Conservation (phyloP, 768 basidiomycete genomes). For the Termitomyces sp. region DNA sequence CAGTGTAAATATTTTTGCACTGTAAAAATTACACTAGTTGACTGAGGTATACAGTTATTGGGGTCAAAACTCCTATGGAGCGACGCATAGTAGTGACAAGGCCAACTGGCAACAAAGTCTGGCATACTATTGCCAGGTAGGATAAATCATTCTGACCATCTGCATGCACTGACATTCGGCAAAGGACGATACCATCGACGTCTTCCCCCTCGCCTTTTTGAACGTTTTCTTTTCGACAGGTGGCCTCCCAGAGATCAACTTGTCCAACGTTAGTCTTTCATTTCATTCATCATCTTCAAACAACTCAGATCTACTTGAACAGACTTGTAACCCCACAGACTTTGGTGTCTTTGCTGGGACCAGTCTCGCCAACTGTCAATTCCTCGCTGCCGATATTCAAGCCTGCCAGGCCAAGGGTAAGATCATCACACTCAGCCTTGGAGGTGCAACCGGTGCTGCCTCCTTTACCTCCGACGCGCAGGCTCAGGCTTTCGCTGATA, state of each 20-base stretch:
- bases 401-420: constrained; percentile 54
- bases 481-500: constrained; percentile 48
- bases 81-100: constrained; percentile 36
- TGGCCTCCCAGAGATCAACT: constrained; percentile 52
- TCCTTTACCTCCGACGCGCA: constrained; percentile 46
- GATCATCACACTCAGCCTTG: constrained; percentile 42
- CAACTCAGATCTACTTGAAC: not conserved
- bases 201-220: constrained; percentile 58
- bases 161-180: not conserved
- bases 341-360: constrained; percentile 49
- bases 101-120: constrained; percentile 57
- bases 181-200: constrained; percentile 55
- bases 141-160: not conserved
- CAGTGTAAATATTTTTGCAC: constrained; percentile 33
- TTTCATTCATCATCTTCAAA: not conserved
- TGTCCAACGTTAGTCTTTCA: constrained; percentile 43
- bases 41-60: constrained; percentile 43
- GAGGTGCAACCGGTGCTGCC: constrained; percentile 49
- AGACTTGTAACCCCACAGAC: constrained; percentile 46
- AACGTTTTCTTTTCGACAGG: constrained; percentile 56
- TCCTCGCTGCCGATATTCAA: constrained; percentile 51
- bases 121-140: constrained; percentile 51
- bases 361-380: constrained; percentile 49
- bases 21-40: not conserved
- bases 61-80: constrained; percentile 75